phyloP scores from a whole-genome alignment of 345 rosid genomes.

The Sonneratia caseolaris region DNA sequence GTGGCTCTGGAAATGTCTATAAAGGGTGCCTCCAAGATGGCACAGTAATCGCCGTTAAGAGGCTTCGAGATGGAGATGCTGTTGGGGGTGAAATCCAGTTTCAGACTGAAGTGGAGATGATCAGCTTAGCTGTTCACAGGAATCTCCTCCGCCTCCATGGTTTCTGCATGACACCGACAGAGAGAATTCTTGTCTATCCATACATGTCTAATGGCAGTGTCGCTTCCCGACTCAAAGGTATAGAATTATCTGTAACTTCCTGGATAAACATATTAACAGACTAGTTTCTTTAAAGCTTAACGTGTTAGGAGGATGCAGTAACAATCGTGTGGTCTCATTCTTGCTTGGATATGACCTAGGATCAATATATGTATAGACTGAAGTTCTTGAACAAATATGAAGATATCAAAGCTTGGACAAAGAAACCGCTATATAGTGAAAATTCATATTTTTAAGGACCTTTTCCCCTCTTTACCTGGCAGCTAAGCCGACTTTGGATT shows the following conservation, averaged over 20 bases:
- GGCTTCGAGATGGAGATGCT: slow-evolving; percentile 73
- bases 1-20: slow-evolving; percentile 86
- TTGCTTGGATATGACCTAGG: no score
- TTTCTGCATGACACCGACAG: slow-evolving; percentile 66
- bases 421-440: not conserved
- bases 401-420: no score
- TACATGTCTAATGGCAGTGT: slow-evolving; percentile 98
- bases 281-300: no score
- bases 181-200: slow-evolving; percentile 75
- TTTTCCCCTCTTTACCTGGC: slow-evolving; percentile 2
- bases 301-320: no score
- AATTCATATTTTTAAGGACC: no score
- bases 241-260: not conserved
- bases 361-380: no score
- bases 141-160: slow-evolving; percentile 72
- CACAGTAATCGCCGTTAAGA: slow-evolving; percentile 61
- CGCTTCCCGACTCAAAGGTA: slow-evolving; percentile 82
- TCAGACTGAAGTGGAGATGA: slow-evolving; percentile 86
- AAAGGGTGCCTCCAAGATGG: slow-evolving; percentile 77
- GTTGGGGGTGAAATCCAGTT: slow-evolving; percentile 71
- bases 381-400: no score
- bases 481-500: slow-evolving; percentile 71
- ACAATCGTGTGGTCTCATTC: no score
- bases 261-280: not conserved
- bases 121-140: slow-evolving; percentile 81